Conservation (phyloP, 306 rosid genomes). For the Senna tora region DNA sequence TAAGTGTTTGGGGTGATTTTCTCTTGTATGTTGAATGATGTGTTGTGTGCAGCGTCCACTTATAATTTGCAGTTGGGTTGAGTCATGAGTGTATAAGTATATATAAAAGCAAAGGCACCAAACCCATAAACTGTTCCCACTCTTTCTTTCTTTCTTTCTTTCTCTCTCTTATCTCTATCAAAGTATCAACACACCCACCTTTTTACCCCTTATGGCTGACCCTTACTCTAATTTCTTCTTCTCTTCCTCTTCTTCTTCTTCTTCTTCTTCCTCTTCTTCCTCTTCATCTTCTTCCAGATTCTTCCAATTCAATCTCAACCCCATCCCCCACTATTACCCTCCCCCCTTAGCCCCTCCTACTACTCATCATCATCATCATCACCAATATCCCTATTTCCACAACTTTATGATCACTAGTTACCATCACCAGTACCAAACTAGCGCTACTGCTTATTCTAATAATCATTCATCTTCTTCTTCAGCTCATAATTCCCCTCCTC, state of each 20-base stretch:
- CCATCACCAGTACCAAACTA: constrained; percentile 9
- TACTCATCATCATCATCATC: neutral
- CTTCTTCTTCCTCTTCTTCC: constrained; percentile 3
- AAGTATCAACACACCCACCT: neutral
- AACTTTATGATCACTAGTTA: constrained; percentile 7
- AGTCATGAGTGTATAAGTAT: too few relatives aligned
- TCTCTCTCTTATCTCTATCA: neutral
- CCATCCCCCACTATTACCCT: neutral
- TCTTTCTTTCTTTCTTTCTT: neutral
- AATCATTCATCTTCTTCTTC: neutral
- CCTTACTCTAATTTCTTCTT: constrained; percentile 27
- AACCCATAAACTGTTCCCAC: constrained; percentile 17
- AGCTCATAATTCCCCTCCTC: constrained; percentile 59
- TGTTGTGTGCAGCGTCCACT: neutral
- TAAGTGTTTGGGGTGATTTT: too few relatives aligned
- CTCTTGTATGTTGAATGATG: too few relatives aligned
- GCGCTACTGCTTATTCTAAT: neutral
- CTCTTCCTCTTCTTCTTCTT: neutral
- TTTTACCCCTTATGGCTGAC: constrained; percentile 29
- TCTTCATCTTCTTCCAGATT: constrained; percentile 15
- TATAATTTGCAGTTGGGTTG: too few relatives aligned
- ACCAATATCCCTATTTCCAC: constrained; percentile 25
- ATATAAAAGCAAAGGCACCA: constrained; percentile 32
- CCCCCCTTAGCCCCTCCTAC: neutral
- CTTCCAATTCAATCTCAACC: constrained; percentile 24